Conservation (phyloP, 768 basidiomycete species). For the Fomitopsis pulvina region DNA sequence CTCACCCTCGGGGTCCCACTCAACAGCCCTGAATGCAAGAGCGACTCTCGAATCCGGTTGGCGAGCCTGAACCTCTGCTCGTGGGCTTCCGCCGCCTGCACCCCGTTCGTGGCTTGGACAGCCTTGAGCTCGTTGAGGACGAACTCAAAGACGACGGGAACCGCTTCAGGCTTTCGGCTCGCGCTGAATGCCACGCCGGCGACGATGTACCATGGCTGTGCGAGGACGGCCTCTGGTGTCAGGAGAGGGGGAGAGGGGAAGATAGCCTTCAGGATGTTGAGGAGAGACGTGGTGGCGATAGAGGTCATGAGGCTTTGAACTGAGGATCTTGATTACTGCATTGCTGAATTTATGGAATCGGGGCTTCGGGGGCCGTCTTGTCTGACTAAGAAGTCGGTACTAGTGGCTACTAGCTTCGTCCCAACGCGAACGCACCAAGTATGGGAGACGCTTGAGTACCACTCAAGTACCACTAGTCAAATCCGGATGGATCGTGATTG, state of each 20-base stretch:
- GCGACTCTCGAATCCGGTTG: slow-evolving; percentile 50
- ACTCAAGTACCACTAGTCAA: too few relatives aligned
- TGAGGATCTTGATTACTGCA: too few relatives aligned
- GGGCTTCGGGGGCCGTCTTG: too few relatives aligned
- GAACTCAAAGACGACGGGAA: slow-evolving; percentile 47
- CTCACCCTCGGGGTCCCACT: slow-evolving; percentile 53
- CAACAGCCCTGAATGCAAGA: slow-evolving; percentile 56
- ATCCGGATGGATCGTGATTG: too few relatives aligned
- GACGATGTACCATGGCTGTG: slow-evolving; percentile 55
- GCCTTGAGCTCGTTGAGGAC: slow-evolving; percentile 38
- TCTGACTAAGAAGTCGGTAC: too few relatives aligned
- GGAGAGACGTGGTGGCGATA: slow-evolving; percentile 36
- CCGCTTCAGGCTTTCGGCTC: slow-evolving; percentile 51
- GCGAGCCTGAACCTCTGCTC: slow-evolving; percentile 34
- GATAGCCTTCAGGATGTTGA: slow-evolving; percentile 36
- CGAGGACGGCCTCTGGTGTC: slow-evolving; percentile 18
- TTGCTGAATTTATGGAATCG: too few relatives aligned
- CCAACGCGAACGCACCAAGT: too few relatives aligned
- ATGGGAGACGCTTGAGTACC: too few relatives aligned
- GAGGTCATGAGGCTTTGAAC: slow-evolving; percentile 20
- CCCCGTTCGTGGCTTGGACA: slow-evolving; percentile 5
- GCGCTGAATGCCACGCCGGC: slow-evolving; percentile 51
- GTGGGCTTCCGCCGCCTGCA: slow-evolving; percentile 5
- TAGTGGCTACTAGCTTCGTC: too few relatives aligned
- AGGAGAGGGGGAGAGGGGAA: slow-evolving; percentile 30